phyloP scores from a whole-genome alignment of 2,329 filamentous ascomycete species.

The Fusarium temperatum region DNA sequence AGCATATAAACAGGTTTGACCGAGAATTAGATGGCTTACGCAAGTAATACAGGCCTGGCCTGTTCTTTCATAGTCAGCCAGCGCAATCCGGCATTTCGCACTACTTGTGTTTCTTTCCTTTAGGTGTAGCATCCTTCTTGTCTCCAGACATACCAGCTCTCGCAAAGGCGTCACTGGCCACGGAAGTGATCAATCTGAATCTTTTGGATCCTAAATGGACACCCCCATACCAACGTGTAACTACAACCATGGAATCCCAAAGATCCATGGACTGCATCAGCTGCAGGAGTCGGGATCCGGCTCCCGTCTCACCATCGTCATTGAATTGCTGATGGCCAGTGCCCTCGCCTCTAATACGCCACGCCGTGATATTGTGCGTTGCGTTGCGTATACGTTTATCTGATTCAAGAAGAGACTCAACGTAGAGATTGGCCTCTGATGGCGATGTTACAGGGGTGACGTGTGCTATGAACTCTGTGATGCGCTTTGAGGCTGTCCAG shows the following conservation, averaged over 20 bases:
- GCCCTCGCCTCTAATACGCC: constrained; percentile 68
- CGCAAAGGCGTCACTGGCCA: constrained; percentile 84
- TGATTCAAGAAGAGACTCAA: constrained; percentile 79
- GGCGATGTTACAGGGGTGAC: constrained; percentile 75
- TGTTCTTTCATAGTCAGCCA: background rate
- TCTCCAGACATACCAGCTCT: constrained; percentile 76
- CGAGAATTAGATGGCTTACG: background rate
- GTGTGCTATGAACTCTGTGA: constrained; percentile 86
- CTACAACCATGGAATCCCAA: constrained; percentile 92
- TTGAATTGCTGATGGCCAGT: constrained; percentile 85
- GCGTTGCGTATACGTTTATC: constrained; percentile 70
- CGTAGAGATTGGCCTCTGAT: constrained; percentile 73
- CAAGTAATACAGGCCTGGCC: background rate
- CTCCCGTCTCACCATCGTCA: constrained; percentile 94
- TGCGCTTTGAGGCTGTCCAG: constrained; percentile 79
- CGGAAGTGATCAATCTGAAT: constrained; percentile 89
- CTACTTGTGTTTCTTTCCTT: constrained; percentile 25
- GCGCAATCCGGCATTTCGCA: background rate
- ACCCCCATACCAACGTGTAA: constrained; percentile 95
- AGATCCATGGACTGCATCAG: constrained; percentile 94
- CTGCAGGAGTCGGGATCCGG: constrained; percentile 84
- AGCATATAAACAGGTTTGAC: background rate
- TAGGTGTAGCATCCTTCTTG: constrained; percentile 33
- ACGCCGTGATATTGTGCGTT: constrained; percentile 33
- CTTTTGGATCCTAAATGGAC: constrained; percentile 87